phyloP scores from a whole-genome alignment of 2,329 filamentous ascomycete species.

The Trematosphaeria pertusa region DNA sequence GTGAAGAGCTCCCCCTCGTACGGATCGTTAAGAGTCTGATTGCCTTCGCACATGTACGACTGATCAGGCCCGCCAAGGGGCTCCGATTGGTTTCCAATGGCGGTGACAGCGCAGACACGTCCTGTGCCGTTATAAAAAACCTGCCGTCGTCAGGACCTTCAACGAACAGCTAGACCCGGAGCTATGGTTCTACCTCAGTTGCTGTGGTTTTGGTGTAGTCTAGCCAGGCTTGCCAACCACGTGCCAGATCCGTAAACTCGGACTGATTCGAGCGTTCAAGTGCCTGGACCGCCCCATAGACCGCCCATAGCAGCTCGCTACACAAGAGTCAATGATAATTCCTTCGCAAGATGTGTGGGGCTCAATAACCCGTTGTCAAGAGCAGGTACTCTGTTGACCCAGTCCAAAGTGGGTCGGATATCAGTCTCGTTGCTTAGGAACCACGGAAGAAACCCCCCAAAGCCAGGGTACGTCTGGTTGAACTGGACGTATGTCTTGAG shows the following conservation, averaged over 20 bases:
- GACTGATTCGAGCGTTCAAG: too few relatives aligned
- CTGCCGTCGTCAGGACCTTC: not conserved
- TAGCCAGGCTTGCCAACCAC: constrained; percentile 7
- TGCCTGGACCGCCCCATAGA: too few relatives aligned
- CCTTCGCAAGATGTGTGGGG: too few relatives aligned
- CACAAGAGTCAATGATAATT: too few relatives aligned
- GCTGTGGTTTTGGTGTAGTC: constrained; percentile 5
- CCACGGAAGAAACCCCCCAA: constrained; percentile 9
- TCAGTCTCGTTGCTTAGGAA: constrained; percentile 11
- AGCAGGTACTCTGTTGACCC: too few relatives aligned
- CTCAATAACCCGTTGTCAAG: too few relatives aligned
- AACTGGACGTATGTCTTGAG: constrained; percentile 7
- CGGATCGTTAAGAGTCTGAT: constrained; percentile 6
- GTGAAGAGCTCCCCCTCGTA: constrained; percentile 8
- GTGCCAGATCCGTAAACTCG: too few relatives aligned
- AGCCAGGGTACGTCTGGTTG: constrained; percentile 6
- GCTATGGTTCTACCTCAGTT: constrained; percentile 4
- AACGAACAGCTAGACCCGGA: too few relatives aligned
- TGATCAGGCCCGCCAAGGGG: not conserved
- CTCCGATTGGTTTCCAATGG: constrained; percentile 8
- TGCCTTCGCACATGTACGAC: constrained; percentile 11
- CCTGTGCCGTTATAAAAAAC: constrained; percentile 11
- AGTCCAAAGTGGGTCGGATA: constrained; percentile 1
- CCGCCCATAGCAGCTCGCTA: too few relatives aligned
- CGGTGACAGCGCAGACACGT: constrained; percentile 6